Conservation (phyloP, 106 monocot species). For the Apostasia shenzhenica region DNA sequence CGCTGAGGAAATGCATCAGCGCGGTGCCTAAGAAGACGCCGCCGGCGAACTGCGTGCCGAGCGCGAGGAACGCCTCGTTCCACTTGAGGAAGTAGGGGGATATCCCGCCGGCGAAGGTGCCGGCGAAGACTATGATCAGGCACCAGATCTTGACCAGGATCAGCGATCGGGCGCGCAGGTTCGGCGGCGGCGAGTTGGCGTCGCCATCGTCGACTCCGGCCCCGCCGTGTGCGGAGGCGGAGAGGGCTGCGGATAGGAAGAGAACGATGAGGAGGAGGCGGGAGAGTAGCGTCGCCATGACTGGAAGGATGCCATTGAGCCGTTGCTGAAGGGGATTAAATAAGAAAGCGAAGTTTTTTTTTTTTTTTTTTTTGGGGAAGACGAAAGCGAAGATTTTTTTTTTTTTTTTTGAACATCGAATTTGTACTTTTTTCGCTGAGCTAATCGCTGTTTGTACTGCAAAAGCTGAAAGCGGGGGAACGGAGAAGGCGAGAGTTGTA, state of each 20-base stretch:
- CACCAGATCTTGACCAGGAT: conserved; percentile 66
- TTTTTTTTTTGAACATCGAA: too few relatives aligned
- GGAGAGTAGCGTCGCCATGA: conserved; percentile 4
- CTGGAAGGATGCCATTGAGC: too few relatives aligned
- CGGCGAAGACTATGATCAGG: conserved; percentile 51
- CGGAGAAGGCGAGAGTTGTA: too few relatives aligned
- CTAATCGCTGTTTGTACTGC: too few relatives aligned
- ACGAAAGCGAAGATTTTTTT: too few relatives aligned
- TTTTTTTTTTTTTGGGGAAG: too few relatives aligned
- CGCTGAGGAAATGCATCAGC: conserved; percentile 79
- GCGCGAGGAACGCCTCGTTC: conserved; percentile 62
- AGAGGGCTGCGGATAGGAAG: conserved; percentile 9
- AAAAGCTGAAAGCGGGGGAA: too few relatives aligned
- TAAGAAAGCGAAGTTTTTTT: too few relatives aligned
- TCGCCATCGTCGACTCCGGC: conserved; percentile 19
- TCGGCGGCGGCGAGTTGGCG: conserved; percentile 13
- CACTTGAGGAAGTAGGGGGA: conserved; percentile 79
- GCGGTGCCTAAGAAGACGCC: conserved; percentile 93
- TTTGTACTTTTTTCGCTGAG: too few relatives aligned
- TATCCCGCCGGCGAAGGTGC: conserved; percentile 58
- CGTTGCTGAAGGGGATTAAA: too few relatives aligned
- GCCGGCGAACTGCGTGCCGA: conserved; percentile 86
- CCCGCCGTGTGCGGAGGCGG: conserved; percentile 11
- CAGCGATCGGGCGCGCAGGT: conserved; percentile 42
- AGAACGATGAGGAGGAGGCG: conserved; percentile 14